Conservation (phyloP, 805 yeast genomes). For the Yamadazyma scolyti region DNA sequence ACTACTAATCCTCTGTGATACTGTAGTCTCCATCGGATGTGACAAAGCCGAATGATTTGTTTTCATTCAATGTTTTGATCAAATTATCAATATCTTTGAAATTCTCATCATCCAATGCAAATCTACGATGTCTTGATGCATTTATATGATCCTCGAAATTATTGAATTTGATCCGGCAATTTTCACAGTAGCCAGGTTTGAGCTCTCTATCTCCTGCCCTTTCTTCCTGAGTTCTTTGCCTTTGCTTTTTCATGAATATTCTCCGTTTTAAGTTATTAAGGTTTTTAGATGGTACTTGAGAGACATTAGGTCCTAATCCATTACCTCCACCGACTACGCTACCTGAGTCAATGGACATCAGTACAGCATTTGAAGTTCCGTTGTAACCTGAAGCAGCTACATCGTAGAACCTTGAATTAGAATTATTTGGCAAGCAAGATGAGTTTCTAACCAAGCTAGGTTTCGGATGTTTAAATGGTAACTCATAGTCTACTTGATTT, state of each 20-base stretch:
- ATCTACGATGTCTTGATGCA: conserved; percentile 68
- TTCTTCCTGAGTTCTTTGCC: conserved; percentile 18
- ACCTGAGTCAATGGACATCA: conserved; percentile 38
- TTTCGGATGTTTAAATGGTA: conserved; percentile 24
- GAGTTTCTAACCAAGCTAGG: conserved; percentile 26
- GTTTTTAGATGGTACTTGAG: conserved; percentile 54
- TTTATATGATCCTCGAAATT: conserved; percentile 72
- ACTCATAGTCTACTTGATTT: background rate
- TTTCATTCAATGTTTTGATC: conserved; percentile 48
- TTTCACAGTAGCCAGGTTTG: conserved; percentile 86
- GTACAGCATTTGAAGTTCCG: conserved; percentile 42
- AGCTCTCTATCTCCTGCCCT: conserved; percentile 18
- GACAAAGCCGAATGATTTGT: conserved; percentile 38
- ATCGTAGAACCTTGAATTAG: conserved; percentile 38
- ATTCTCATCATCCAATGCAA: conserved; percentile 69
- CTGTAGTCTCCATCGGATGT: conserved; percentile 38
- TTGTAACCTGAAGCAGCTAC: conserved; percentile 44
- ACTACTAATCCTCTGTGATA: conserved; percentile 6
- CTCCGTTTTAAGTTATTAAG: conserved; percentile 46
- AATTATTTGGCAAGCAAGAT: conserved; percentile 31
- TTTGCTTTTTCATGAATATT: conserved; percentile 38
- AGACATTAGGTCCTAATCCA: conserved; percentile 58
- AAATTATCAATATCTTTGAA: conserved; percentile 75
- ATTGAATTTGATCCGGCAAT: conserved; percentile 81
- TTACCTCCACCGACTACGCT: conserved; percentile 41